Evolutionary conservation across 2,329 filamentous ascomycete species (phyloP).

Genomic region (Lasiodiplodia theobromae): DNA sequence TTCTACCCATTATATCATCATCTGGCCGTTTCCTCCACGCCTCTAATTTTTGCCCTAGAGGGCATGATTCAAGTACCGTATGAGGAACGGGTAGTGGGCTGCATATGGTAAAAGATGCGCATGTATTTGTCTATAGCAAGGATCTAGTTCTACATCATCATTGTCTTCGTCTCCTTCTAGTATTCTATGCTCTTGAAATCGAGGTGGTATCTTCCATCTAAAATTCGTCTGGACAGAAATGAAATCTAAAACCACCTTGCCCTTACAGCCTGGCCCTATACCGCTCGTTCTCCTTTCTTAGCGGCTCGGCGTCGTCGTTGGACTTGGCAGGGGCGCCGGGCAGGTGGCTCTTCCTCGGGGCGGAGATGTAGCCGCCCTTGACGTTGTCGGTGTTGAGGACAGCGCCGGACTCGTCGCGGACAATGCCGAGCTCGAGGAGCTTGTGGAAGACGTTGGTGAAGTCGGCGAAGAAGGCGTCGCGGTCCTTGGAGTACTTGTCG

Average conservation of each 20-base stretch:
- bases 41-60: not conserved
- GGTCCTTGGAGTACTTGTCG: constrained; percentile 65
- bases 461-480: constrained; percentile 67
- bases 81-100: not conserved
- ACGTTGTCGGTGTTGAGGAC: constrained; percentile 65
- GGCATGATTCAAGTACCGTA: not conserved
- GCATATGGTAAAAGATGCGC: not conserved
- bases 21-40: no score
- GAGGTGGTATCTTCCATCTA: constrained; percentile 28
- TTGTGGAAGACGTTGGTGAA: constrained; percentile 67
- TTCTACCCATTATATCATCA: no score
- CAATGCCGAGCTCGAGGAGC: constrained; percentile 67
- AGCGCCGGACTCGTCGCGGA: constrained; percentile 59
- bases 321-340: constrained; percentile 43
- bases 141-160: not conserved
- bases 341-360: constrained; percentile 62
- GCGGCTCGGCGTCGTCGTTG: constrained; percentile 51
- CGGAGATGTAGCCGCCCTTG: constrained; percentile 63
- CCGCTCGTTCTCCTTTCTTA: constrained; percentile 51
- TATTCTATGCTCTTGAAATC: constrained; percentile 1
- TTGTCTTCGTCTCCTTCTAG: not conserved
- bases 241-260: not conserved
- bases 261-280: constrained; percentile 50
- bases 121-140: not conserved
- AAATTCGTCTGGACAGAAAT: not conserved